phyloP scores from a whole-genome alignment of 2,329 filamentous ascomycete species.

The Graphilbum ipis-grandicollis region DNA sequence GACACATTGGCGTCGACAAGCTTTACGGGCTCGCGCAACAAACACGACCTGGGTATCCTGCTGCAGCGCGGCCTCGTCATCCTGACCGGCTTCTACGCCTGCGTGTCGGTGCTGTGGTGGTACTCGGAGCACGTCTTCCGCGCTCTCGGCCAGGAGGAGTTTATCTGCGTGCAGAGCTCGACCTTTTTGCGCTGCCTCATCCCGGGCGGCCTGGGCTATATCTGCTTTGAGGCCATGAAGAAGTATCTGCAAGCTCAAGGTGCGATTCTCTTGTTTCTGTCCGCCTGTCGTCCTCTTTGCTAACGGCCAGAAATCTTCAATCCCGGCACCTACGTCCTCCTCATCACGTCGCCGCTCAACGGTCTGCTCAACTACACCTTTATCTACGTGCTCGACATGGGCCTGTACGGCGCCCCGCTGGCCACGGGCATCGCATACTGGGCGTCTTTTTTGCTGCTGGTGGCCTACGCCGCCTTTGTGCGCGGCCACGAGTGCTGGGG shows the following conservation, averaged over 20 bases:
- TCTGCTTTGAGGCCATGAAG: constrained; percentile 77
- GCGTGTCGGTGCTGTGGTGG: constrained; percentile 57
- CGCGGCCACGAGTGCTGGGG: constrained; percentile 65
- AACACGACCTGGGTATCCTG: constrained; percentile 60
- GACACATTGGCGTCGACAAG: constrained; percentile 72
- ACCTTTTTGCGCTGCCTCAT: constrained; percentile 57
- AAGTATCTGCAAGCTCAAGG: constrained; percentile 80
- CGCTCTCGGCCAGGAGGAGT: constrained; percentile 58
- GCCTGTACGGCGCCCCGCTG: constrained; percentile 62
- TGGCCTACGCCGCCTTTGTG: constrained; percentile 56
- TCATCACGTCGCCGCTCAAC: constrained; percentile 71
- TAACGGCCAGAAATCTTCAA: constrained; percentile 53
- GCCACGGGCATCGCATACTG: constrained; percentile 78
- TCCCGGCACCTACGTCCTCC: constrained; percentile 65
- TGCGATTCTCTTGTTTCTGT: constrained; percentile 22
- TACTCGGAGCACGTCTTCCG: constrained; percentile 60
- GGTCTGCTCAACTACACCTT: constrained; percentile 66
- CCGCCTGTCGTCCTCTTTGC: background rate
- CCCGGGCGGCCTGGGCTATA: constrained; percentile 69
- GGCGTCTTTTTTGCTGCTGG: constrained; percentile 60
- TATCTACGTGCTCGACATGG: constrained; percentile 52
- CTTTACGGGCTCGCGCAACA: constrained; percentile 67
- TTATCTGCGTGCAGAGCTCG: constrained; percentile 56
- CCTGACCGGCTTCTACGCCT: constrained; percentile 52
- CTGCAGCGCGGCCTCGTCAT: constrained; percentile 63